Evolutionary conservation across 1,284 basidiomycete species (phyloP).

Genomic region (Anthracocystis walkeri): DNA sequence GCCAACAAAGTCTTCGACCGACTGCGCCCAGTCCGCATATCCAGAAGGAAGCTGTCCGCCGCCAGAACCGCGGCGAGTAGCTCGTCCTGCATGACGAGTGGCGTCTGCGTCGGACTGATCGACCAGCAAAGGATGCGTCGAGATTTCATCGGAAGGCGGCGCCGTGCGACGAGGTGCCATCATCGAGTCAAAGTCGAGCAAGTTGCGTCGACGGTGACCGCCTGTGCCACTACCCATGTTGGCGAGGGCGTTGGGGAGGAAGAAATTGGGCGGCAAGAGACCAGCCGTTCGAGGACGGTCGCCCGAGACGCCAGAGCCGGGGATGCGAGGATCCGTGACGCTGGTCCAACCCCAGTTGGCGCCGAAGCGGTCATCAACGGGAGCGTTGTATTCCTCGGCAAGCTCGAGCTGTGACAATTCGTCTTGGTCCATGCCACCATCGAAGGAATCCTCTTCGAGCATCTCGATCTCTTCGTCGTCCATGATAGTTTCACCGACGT

Average conservation of each 20-base stretch:
- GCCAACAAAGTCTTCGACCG: conserved; percentile 84
- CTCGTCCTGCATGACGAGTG: conserved; percentile 32
- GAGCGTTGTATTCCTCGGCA: conserved; percentile 51
- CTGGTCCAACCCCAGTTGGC: conserved; percentile 67
- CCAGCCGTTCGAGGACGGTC: conserved; percentile 31
- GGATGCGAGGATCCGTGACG: conserved; percentile 22
- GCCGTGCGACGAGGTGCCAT: conserved; percentile 42
- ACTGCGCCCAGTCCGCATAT: conserved; percentile 73
- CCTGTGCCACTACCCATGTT: conserved; percentile 29
- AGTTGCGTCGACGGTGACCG: conserved; percentile 40
- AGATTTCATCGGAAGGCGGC: conserved; percentile 44
- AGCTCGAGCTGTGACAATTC: conserved; percentile 63
- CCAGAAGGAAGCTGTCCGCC: conserved; percentile 29
- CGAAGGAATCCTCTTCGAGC: conserved; percentile 53
- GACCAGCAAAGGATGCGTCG: conserved; percentile 84
- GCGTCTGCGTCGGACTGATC: conserved; percentile 71
- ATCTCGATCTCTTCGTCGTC: conserved; percentile 56
- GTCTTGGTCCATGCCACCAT: conserved; percentile 56
- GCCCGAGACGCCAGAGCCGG: conserved; percentile 16
- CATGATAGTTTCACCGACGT: conserved; percentile 32
- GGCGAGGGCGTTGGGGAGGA: conserved; percentile 43
- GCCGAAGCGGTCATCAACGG: conserved; percentile 64
- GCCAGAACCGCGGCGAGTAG: conserved; percentile 13
- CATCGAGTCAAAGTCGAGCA: conserved; percentile 54
- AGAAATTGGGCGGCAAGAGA: conserved; percentile 55